phyloP scores from a whole-genome alignment of 257 asterid species.

The Catharanthus roseus region DNA sequence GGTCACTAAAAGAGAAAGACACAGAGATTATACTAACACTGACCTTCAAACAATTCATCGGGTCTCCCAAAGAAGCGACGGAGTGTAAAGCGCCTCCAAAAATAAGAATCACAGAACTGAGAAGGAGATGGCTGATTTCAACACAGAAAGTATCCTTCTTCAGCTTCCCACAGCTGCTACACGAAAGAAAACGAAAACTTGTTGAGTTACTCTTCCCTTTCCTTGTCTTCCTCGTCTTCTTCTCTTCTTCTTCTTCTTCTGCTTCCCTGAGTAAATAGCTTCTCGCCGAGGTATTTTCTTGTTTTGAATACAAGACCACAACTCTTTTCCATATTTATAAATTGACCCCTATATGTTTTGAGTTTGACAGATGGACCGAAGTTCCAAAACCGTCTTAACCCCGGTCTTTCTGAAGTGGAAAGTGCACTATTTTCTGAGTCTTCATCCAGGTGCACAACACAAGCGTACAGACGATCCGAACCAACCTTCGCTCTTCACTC shows the following conservation, averaged over 20 bases:
- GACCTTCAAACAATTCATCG: constrained; percentile 11
- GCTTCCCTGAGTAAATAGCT: background rate
- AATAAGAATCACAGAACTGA: background rate
- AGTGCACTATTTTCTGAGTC: too few species aligned
- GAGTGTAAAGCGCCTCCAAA: background rate
- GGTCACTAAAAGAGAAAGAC: background rate
- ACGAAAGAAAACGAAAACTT: background rate
- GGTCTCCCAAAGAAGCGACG: background rate
- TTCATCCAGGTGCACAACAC: too few species aligned
- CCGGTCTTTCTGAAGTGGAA: too few species aligned
- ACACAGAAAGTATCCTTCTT: background rate
- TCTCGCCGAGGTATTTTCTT: background rate
- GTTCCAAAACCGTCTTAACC: too few species aligned
- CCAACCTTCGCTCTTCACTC: too few species aligned
- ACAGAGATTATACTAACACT: constrained; percentile 2
- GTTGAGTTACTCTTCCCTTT: too few species aligned
- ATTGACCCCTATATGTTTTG: background rate
- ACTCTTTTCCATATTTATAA: background rate
- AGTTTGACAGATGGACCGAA: too few species aligned
- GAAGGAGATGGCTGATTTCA: background rate
- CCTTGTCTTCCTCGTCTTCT: too few species aligned
- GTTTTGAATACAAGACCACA: background rate
- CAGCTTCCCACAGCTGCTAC: background rate
- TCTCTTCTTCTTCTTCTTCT: background rate
- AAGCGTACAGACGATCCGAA: too few species aligned